Base-by-base conservation (phyloP, 352 stramenopile species). In the Albugo laibachii region DNA sequence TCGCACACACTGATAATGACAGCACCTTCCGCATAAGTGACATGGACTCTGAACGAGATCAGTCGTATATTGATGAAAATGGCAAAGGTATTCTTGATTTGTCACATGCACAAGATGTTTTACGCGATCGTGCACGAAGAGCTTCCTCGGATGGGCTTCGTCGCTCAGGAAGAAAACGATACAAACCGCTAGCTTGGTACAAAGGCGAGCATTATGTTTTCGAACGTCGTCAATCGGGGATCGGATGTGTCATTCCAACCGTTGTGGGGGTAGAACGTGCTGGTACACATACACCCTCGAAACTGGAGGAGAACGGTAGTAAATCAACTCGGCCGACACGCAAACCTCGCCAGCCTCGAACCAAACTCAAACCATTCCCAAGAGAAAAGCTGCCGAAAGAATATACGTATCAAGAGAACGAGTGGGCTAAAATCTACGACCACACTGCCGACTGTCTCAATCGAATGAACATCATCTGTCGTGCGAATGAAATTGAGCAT, bases 121-220 rank as follows among this genome's bases (percentile, higher is more conserved):
- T 31, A 8, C 24, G 38, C 8, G 20, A 24, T 8, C 38, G 20
- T 3, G 38, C 38, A 43, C 16, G 16, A 24, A 3, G 38, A 43
- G 16, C 38, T 43, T 43, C 20, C 38, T 24, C 38, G 12, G 62
- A 43, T 16, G 69, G 68, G 1, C 58, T 86, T 31, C 75, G 78
- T 46, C 70, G 78, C 6, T 88, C 74, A 5, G 86, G 83, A 53
- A 66, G 78, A 24, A 65, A 62, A 47, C 70, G 78, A 8, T 88
- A 77, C 50, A 84, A 85, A 67, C 78, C 78, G 16, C 60, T 92
- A n/a, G 78, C 62, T 13, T 92, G 78, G 78, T 92, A 88, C 62
- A 88, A 88, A 50, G 77, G 76, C 40, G 78, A 92, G 53, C 70
- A 85, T 47, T 86, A 79, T 52, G 69, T 92, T 43, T 92, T 83